These are phyloP conservation scores for Penicillium roqueforti DNA, from an alignment of 495 filamentous ascomycete species.

Conservation along the genomic window DNA sequence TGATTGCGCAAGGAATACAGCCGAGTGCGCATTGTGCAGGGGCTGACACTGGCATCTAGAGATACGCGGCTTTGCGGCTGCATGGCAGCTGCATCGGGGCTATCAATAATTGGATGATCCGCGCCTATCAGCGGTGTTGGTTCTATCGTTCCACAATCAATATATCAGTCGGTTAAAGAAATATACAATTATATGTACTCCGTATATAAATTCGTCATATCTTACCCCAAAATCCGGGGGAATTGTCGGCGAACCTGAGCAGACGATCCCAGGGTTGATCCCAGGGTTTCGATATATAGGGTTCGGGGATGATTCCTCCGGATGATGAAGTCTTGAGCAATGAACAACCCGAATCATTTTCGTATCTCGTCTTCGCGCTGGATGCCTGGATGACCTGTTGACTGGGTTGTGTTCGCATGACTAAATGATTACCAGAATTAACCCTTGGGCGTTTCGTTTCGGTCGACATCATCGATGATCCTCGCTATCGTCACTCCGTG, in stretches of 20 bases:
- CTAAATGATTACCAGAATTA: conserved; percentile 22
- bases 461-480: conserved; percentile 33
- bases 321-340: neutral
- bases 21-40: neutral
- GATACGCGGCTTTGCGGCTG: conserved; percentile 24
- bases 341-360: conserved; percentile 12
- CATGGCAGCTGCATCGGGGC: conserved; percentile 13
- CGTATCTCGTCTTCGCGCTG: neutral
- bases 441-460: conserved; percentile 5
- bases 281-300: neutral
- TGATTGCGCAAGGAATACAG: conserved; percentile 5
- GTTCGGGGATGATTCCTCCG: neutral
- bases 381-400: conserved; percentile 21
- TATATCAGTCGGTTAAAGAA: neutral
- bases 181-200: too few relatives aligned
- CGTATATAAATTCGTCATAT: neutral
- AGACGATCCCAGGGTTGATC: neutral
- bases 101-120: conserved; percentile 23
- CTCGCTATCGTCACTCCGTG: conserved; percentile 15
- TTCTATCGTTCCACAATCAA: conserved; percentile 1
- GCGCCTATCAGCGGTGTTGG: conserved; percentile 21
- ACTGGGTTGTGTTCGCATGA: conserved; percentile 14
- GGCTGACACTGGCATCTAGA: conserved; percentile 11
- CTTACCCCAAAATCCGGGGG: conserved; percentile 9
- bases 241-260: conserved; percentile 12